Conservation (phyloP, 495 filamentous ascomycete genomes). For the Aspergillus carlsbadensis region DNA sequence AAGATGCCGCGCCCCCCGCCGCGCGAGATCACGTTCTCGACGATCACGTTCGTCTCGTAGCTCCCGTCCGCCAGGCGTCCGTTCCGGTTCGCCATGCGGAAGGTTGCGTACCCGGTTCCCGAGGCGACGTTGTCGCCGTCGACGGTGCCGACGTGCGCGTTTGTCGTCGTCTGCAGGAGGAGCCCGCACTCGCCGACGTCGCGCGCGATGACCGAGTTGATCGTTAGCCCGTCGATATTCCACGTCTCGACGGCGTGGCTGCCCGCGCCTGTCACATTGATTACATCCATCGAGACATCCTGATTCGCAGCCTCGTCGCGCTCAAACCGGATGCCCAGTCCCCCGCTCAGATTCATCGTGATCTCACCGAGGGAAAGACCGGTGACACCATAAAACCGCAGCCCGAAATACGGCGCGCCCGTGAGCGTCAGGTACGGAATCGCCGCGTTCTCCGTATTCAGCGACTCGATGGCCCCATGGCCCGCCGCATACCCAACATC, state of each 20-base stretch:
- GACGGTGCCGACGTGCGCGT: constrained; percentile 12
- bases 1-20: constrained; percentile 18
- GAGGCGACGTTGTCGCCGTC: constrained; percentile 16
- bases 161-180: constrained; percentile 12
- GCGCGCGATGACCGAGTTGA: constrained; percentile 8
- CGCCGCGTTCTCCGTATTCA: neutral
- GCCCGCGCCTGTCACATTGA: constrained; percentile 12
- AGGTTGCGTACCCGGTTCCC: constrained; percentile 14
- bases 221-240: constrained; percentile 20
- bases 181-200: constrained; percentile 18
- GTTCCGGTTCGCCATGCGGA: constrained; percentile 15
- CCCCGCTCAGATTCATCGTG: constrained; percentile 13
- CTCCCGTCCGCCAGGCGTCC: constrained; percentile 7
- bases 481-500: constrained; percentile 6
- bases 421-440: constrained; percentile 17
- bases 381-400: constrained; percentile 13
- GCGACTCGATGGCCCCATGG: constrained; percentile 14
- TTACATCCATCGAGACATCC: constrained; percentile 15
- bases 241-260: constrained; percentile 19
- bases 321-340: constrained; percentile 18
- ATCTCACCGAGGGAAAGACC: constrained; percentile 13
- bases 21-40: constrained; percentile 11
- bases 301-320: constrained; percentile 15
- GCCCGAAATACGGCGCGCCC: constrained; percentile 13
- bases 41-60: constrained; percentile 13